Percentiles rank a stretch among this genome's conserved stretches.
These are phyloP conservation scores for Debaryomycetaceae sp. DNA, from an alignment of 1,139 yeast species.

Conservation along the genomic window DNA sequence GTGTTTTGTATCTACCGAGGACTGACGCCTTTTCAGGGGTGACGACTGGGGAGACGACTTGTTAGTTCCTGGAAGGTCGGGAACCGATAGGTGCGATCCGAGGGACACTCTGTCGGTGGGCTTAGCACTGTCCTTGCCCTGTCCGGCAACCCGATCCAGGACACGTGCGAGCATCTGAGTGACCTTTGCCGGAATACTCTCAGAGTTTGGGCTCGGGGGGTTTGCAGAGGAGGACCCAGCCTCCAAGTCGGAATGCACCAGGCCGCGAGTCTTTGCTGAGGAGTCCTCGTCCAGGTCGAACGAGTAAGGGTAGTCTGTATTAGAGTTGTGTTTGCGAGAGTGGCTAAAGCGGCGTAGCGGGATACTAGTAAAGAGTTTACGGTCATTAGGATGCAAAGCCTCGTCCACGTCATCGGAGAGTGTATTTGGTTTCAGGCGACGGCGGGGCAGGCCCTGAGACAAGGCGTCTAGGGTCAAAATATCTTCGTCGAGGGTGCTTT, in stretches of 20 bases:
- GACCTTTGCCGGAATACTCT: slow-evolving; percentile 9
- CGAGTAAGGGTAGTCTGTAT: neutral
- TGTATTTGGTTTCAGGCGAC: too few relatives aligned
- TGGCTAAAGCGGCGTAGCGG: neutral
- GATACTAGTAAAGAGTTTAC: neutral
- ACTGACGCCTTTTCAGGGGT: too few relatives aligned
- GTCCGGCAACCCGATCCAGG: slow-evolving; percentile 34
- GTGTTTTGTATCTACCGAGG: too few relatives aligned
- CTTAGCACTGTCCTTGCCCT: neutral
- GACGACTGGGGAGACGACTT: too few relatives aligned
- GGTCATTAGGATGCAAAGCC: too few relatives aligned
- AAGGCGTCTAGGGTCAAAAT: too few relatives aligned
- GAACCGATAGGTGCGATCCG: too few relatives aligned
- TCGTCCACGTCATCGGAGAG: too few relatives aligned
- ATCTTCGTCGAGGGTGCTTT: neutral
- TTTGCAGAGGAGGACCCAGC: neutral
- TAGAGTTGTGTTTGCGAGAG: neutral
- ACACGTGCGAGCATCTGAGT: slow-evolving; percentile 23
- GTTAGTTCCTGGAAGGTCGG: too few relatives aligned
- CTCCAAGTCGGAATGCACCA: slow-evolving; percentile 1
- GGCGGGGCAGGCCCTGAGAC: too few relatives aligned
- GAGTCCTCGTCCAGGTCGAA: neutral
- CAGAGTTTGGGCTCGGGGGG: slow-evolving; percentile 2
- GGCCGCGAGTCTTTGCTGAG: neutral
- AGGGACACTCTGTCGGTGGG: too few relatives aligned